phyloP scores from a whole-genome alignment of 129 eudicot species.

The Arctium minus region DNA sequence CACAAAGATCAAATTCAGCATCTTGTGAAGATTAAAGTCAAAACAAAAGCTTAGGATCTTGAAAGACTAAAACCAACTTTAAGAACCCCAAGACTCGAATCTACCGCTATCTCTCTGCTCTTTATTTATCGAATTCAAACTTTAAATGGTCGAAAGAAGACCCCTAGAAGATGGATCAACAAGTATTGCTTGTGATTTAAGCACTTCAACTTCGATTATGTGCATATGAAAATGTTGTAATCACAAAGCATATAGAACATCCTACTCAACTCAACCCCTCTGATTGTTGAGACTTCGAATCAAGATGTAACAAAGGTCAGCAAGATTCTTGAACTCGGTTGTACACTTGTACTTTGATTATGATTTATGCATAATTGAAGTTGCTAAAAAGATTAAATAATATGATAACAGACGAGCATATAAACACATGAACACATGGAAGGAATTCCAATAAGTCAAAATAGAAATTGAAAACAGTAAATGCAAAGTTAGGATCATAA shows the following conservation, averaged over 20 bases:
- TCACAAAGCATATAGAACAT: neutral
- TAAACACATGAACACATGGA: neutral
- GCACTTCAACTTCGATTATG: neutral
- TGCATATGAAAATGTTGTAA: neutral
- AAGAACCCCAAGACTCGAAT: neutral
- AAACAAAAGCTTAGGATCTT: neutral
- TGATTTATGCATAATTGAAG: neutral
- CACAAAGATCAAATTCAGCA: slow-evolving; percentile 18
- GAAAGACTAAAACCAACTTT: neutral
- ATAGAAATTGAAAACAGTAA: neutral
- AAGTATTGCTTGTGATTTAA: neutral
- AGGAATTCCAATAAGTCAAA: neutral
- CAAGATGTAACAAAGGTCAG: neutral
- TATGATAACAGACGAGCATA: neutral
- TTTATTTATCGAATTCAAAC: neutral
- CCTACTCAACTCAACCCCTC: neutral
- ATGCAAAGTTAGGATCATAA: neutral
- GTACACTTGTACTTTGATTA: neutral
- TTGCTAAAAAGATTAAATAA: neutral
- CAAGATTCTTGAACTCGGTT: neutral
- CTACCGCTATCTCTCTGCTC: neutral
- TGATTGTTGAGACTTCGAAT: neutral
- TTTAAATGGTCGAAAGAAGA: neutral
- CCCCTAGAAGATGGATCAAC: neutral
- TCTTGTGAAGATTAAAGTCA: neutral